A percentile compares a stretch with the other conserved stretches of the same genome.
Conservation (phyloP, 106 monocot species). For the Phalaenopsis aphrodite region DNA sequence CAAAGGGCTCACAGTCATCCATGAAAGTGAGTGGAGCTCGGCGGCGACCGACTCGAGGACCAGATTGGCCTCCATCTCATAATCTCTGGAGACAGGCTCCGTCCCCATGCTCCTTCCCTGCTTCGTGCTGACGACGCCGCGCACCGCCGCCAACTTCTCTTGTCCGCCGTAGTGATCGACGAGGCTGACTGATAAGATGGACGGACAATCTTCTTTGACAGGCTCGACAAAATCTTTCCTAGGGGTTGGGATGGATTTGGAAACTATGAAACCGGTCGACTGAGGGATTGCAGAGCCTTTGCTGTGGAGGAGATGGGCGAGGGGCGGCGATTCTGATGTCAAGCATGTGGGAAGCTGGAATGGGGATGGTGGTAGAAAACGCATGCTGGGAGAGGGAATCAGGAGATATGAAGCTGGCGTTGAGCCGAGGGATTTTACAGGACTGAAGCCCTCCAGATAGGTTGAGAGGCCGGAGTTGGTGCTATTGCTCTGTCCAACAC, state of each 20-base stretch:
- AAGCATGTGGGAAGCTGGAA: constrained; percentile 80
- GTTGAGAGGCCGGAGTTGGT: constrained; percentile 16
- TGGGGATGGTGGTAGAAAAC: constrained; percentile 47
- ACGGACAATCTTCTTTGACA: constrained; percentile 58
- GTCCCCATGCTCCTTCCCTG: constrained; percentile 34
- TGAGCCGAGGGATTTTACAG: constrained; percentile 67
- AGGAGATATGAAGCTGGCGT: constrained; percentile 55
- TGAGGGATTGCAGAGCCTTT: constrained; percentile 81
- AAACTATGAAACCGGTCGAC: constrained; percentile 55
- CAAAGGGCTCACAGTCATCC: constrained; percentile 84
- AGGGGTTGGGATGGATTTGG: constrained; percentile 53
- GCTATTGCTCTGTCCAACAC: constrained; percentile 41
- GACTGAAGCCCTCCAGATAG: constrained; percentile 84
- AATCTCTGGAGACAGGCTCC: constrained; percentile 19
- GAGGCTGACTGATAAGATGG: constrained; percentile 69
- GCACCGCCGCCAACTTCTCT: constrained; percentile 26
- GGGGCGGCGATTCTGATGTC: constrained; percentile 81
- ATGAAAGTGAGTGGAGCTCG: constrained; percentile 78
- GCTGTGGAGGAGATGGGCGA: constrained; percentile 91
- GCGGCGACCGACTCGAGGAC: constrained; percentile 74
- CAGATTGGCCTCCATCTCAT: constrained; percentile 43
- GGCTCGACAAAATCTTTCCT: constrained; percentile 28
- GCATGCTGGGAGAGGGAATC: constrained; percentile 61
- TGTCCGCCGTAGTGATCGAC: constrained; percentile 82
- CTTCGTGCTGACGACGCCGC: constrained; percentile 20